Conservation (phyloP, 306 rosid species). For the Sicyos edulis region DNA sequence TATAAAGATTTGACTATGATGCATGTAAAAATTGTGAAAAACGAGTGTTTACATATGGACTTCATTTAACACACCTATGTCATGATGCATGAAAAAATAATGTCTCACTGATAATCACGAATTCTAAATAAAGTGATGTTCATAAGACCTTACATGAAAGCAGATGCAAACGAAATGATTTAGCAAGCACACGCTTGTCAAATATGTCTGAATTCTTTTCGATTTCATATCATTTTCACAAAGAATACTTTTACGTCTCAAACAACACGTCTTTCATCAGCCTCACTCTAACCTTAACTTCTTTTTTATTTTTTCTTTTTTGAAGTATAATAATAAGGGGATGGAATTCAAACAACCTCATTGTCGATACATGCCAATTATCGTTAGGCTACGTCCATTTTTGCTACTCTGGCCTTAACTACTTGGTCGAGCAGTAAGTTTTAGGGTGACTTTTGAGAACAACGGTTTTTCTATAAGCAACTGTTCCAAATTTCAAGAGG, state of each 20-base stretch:
- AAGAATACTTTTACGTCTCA: background rate
- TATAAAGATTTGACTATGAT: background rate
- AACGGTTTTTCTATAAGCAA: background rate
- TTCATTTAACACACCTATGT: background rate
- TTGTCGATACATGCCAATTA: no score
- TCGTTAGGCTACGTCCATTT: no score
- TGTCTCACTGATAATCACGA: background rate
- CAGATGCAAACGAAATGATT: background rate
- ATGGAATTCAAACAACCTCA: no score
- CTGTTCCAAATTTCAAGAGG: background rate
- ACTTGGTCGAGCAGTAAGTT: background rate
- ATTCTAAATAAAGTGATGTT: background rate
- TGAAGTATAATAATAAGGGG: no score
- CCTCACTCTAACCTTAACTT: background rate
- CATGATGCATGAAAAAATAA: background rate
- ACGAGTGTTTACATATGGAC: background rate
- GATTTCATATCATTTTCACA: background rate
- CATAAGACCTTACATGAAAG: background rate
- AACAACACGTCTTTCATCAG: background rate
- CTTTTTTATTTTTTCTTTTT: no score
- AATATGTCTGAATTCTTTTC: background rate
- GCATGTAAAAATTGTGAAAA: slow-evolving; percentile 6
- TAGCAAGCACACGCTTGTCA: background rate
- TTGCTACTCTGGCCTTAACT: background rate
- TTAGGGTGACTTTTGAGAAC: background rate